Percentiles rank a stretch among this genome's conserved stretches.
Evolutionary conservation across 495 filamentous ascomycete species (phyloP).

Genomic region (Hamigera avellanea): DNA sequence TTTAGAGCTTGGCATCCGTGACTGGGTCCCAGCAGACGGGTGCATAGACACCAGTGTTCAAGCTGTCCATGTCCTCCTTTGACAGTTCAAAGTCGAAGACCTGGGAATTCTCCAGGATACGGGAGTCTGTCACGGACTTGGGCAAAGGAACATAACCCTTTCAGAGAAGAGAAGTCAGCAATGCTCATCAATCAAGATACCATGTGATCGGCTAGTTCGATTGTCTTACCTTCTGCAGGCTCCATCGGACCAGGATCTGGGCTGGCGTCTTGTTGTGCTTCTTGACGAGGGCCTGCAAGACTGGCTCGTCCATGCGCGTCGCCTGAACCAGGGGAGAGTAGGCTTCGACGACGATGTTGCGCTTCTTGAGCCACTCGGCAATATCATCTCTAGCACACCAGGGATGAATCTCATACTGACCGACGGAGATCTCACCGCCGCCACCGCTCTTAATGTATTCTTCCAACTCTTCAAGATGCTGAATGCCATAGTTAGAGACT

Average conservation of each 20-base stretch:
- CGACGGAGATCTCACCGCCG: conserved; percentile 68
- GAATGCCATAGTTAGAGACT: conserved; percentile 44
- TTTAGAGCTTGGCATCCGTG: conserved; percentile 11
- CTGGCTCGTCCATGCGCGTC: conserved; percentile 51
- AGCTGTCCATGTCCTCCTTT: conserved; percentile 41
- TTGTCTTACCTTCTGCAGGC: conserved; percentile 57
- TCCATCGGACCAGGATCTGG: conserved; percentile 79
- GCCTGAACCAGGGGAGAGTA: conserved; percentile 70
- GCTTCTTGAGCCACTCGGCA: conserved; percentile 57
- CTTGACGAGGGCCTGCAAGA: conserved; percentile 45
- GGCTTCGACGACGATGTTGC: conserved; percentile 63
- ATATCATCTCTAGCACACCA: conserved; percentile 74
- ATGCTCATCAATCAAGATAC: conserved; percentile 11
- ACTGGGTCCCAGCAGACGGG: conserved; percentile 72
- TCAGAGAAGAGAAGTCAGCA: conserved; percentile 30
- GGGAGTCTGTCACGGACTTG: conserved; percentile 47
- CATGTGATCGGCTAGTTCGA: conserved; percentile 25
- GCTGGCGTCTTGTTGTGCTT: conserved; percentile 64
- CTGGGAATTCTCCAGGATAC: conserved; percentile 61
- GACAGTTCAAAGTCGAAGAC: conserved; percentile 74
- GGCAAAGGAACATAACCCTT: conserved; percentile 55
- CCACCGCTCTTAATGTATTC: conserved; percentile 59
- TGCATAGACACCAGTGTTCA: conserved; percentile 43
- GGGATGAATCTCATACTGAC: conserved; percentile 85
- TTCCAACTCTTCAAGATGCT: conserved; percentile 54